Percentiles rank a stretch among this genome's conserved stretches.
These are phyloP conservation scores for Zarea fungicola DNA, from an alignment of 2,329 filamentous ascomycete genomes.

Conservation along the genomic window DNA sequence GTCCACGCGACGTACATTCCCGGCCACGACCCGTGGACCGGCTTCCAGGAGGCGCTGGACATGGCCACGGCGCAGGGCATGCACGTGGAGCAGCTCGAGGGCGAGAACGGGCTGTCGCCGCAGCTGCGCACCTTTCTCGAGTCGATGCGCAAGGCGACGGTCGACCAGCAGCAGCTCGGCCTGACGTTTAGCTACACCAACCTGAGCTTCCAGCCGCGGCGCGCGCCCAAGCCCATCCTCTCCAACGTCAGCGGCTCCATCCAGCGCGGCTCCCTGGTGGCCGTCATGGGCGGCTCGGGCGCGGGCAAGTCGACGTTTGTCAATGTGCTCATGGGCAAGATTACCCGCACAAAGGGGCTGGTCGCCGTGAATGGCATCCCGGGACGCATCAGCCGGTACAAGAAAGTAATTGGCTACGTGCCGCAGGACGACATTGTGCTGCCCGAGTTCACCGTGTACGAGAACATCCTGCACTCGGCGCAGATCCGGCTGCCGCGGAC, in stretches of 20 bases:
- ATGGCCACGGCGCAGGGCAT: slow-evolving; percentile 21
- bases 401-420: slow-evolving; percentile 57
- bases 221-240: slow-evolving; percentile 40
- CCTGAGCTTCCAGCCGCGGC: slow-evolving; percentile 43
- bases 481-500: slow-evolving; percentile 46
- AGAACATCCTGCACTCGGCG: slow-evolving; percentile 58
- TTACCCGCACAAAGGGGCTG: slow-evolving; percentile 42
- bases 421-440: slow-evolving; percentile 58
- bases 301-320: slow-evolving; percentile 56
- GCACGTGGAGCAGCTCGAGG: slow-evolving; percentile 1
- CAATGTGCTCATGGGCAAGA: slow-evolving; percentile 58
- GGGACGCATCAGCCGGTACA: slow-evolving; percentile 45
- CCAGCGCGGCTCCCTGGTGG: slow-evolving; percentile 48
- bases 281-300: slow-evolving; percentile 56
- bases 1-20: too few relatives aligned
- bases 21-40: too few relatives aligned
- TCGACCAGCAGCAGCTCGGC: slow-evolving; percentile 44
- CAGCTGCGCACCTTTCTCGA: slow-evolving; percentile 46
- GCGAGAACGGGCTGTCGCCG: slow-evolving; percentile 21
- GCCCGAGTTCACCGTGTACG: slow-evolving; percentile 54
- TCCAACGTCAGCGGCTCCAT: slow-evolving; percentile 51
- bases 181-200: slow-evolving; percentile 48
- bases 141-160: slow-evolving; percentile 47
- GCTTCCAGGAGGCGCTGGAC: too few relatives aligned
- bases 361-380: slow-evolving; percentile 49